These are phyloP conservation scores for Tubosaeta sp. DNA, from an alignment of 768 basidiomycete species.

Conservation along the genomic window DNA sequence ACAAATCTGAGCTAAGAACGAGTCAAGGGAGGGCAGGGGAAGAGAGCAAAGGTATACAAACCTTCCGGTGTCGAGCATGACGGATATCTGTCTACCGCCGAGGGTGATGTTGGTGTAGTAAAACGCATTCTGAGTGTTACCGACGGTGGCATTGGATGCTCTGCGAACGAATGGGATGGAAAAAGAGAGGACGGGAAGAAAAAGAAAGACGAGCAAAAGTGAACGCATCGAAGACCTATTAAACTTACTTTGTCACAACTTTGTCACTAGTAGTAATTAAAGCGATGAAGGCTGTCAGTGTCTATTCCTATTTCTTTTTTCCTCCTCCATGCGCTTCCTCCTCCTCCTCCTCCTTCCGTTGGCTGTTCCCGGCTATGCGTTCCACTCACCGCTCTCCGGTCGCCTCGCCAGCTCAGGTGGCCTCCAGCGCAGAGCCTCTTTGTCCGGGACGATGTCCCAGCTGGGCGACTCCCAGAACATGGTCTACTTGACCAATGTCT, in stretches of 20 bases:
- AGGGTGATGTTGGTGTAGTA: slow-evolving; percentile 72
- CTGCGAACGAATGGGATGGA: slow-evolving; percentile 32
- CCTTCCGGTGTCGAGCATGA: slow-evolving; percentile 80
- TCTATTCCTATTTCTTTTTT: neutral
- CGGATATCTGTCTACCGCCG: slow-evolving; percentile 51
- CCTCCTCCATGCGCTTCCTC: slow-evolving; percentile 10
- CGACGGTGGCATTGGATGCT: slow-evolving; percentile 34
- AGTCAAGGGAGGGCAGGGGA: slow-evolving; percentile 2
- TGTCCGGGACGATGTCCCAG: slow-evolving; percentile 24
- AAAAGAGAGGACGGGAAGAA: slow-evolving; percentile 24
- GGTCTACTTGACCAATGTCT: slow-evolving; percentile 36
- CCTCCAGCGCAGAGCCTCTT: slow-evolving; percentile 23
- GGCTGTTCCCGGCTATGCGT: slow-evolving; percentile 2
- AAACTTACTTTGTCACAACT: no score
- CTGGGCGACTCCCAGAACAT: slow-evolving; percentile 32
- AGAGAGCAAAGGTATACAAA: slow-evolving; percentile 19
- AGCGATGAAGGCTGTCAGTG: no score
- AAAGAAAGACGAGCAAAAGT: slow-evolving; percentile 18
- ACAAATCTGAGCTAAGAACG: slow-evolving; percentile 61
- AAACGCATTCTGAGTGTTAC: slow-evolving; percentile 66
- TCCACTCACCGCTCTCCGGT: slow-evolving; percentile 16
- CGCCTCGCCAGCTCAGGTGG: slow-evolving; percentile 3
- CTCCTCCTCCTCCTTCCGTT: slow-evolving; percentile 12
- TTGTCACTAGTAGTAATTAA: neutral
- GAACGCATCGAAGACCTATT: slow-evolving; percentile 25